A percentile compares a stretch with the other conserved stretches of the same genome.
Evolutionary conservation across 352 stramenopile genomes (phyloP).

Genomic region (Globisporangium middletonii): DNA sequence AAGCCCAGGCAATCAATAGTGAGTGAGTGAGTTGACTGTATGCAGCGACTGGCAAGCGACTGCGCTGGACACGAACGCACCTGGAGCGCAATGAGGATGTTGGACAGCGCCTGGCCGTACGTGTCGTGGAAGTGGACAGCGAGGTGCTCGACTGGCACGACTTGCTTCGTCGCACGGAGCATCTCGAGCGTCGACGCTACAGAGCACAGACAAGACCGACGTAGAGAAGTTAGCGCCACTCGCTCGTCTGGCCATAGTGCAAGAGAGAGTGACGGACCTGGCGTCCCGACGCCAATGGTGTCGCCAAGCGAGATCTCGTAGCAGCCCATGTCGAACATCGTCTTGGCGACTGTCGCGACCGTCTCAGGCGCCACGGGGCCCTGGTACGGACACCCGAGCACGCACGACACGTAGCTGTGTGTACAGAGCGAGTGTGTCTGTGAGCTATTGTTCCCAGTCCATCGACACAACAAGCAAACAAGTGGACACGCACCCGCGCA

Average conservation of each 20-base stretch:
- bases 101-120: constrained; percentile 94
- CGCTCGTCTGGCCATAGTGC: neutral
- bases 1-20: neutral
- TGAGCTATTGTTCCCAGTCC: neutral
- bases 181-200: constrained; percentile 79
- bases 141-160: constrained; percentile 81
- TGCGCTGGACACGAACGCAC: constrained; percentile 17
- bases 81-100: constrained; percentile 90
- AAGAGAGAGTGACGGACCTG: constrained; percentile 32
- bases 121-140: constrained; percentile 98
- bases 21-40: neutral
- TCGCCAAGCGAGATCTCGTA: constrained; percentile 95
- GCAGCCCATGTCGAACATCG: constrained; percentile 92
- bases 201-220: neutral
- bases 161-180: constrained; percentile 65
- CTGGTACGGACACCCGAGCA: constrained; percentile 96
- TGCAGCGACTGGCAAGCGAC: neutral
- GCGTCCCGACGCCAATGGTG: constrained; percentile 91
- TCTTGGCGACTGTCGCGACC: constrained; percentile 81
- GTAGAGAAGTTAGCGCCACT: neutral
- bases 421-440: neutral
- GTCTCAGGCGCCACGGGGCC: constrained; percentile 72
- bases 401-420: constrained; percentile 92
- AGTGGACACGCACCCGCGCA: constrained; percentile 66
- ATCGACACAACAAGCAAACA: neutral